Evolutionary conservation across 257 asterid species (phyloP), one percentile per base, ranked within the genome.

Genomic region (Nicotiana sylvestris): DNA sequence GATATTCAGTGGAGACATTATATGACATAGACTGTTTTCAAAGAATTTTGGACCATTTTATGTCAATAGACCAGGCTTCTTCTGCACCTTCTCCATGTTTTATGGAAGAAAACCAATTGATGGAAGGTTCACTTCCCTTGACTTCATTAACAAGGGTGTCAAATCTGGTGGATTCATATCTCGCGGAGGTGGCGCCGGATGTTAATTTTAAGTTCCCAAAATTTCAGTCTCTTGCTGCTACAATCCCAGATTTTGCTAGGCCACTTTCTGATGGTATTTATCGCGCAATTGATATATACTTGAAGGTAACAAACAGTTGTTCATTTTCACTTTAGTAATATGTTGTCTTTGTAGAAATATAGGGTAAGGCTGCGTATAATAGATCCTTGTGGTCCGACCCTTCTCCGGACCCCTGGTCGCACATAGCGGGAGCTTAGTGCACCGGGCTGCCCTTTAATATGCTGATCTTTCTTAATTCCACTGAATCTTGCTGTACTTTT

Each of bases 161-260:
- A 8, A 92, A 92, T 79, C 83, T 95, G 5, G 97, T 95, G 2
- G 99, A 95, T 83, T 86, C 93, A 4, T 92, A 93, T 84, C 97
- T 95, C 78, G 95, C 97, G 58, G 99, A 95, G 27, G 97, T 95
- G 30, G 99, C 97, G 0, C 89, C 95, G 0, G 98, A 95, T 67
- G 92, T 86, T 21, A 91, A 95, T 76, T 84, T 91, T 7, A 93
- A 91, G 89, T 89, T 92, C 51, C 93, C 92, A 3, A 95, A 95
- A 39, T 95, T 95, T 77, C 97, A 86, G 66, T 74, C 96, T 25
- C 90, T 95, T 39, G 97, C 96, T 65, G 94, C 98, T 7, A 90
- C 94, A 0, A 77, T 95, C 78, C 98, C 99, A 9, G 98, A 93
- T 79, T 92, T 93, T 78, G 99, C 98, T 18, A 85, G 99, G 85